Percentiles rank a stretch among this genome's conserved stretches.
phyloP scores from a whole-genome alignment of 441 rosid genomes.

The Theobroma grandiflorum region DNA sequence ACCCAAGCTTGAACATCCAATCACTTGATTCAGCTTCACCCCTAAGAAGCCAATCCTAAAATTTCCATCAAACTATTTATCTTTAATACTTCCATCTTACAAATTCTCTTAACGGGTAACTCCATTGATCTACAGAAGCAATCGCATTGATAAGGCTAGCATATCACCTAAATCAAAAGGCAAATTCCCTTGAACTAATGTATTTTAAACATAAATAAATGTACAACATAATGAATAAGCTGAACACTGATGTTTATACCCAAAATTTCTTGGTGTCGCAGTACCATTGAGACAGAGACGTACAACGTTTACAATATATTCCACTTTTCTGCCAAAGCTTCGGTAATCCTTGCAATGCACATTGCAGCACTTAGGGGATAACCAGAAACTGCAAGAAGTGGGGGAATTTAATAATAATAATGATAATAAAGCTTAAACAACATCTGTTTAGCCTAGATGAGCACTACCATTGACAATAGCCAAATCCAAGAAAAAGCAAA shows the following conservation, averaged over 20 bases:
- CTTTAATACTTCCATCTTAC: no score
- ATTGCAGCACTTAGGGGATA: constrained; percentile 60
- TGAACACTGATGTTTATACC: background rate
- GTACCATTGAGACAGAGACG: background rate
- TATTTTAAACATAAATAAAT: background rate
- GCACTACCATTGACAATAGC: background rate
- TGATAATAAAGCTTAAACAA: background rate
- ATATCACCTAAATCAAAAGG: background rate
- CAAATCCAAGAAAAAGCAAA: background rate
- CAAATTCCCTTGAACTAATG: background rate
- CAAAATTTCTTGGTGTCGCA: background rate
- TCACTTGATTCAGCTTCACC: no score
- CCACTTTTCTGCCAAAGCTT: constrained; percentile 55
- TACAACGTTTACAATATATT: constrained; percentile 33
- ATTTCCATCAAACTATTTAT: no score
- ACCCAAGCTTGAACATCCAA: no score
- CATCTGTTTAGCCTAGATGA: background rate
- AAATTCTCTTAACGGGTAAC: background rate
- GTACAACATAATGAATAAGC: background rate
- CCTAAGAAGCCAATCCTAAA: no score
- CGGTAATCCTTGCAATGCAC: constrained; percentile 54
- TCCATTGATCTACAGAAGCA: background rate
- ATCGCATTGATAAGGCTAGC: background rate
- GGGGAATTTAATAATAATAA: constrained; percentile 15
- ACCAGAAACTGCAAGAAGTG: constrained; percentile 50